Base-by-base conservation (phyloP, 371 early-diverging fungal species). In the Actinomortierella wolfii region DNA sequence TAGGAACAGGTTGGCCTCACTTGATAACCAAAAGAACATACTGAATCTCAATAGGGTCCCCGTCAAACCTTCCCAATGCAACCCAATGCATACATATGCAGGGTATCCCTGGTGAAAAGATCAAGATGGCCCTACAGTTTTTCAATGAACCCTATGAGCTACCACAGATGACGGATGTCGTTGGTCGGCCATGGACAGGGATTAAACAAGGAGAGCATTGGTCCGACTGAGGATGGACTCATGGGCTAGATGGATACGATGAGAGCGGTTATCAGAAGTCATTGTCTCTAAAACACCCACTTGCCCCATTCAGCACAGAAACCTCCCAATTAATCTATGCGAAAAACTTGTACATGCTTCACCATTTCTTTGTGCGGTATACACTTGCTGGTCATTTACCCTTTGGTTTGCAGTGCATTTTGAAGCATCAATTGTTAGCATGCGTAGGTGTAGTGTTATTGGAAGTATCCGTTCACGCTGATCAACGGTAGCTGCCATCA, bases 131-230 rank as follows among this genome's bases (percentile, higher is more conserved):
- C 56, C 66, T 0, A 66, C 66, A 8, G 65, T 71, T 25, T 71
- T 71, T 28, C 65, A 71, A 65, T 66, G 17, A 71, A 71, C 53
- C 66, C 73, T 2, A 56, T 62, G 2, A 61, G 73, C 51, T 56
- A 61, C 25, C 73, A 71, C 49, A 66, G 66, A 42, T 71, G 73
- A 26, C 65, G 73, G 73, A 47, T 71, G 51, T 56, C 73, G 11
- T 59, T 71, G 15, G 44, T 20, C 13, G 73, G 73, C 0, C 61
- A 65, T 51, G 52, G 56, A 0, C 50, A 2, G 49, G 34, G 11
- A 55, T 26, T 4, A 53, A 58, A 18, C 40, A 44, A 49, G 41
- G 73, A 71, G 29, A 44, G 63, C 11, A 50, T 71, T 29, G 51
- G 59, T 2, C 42, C 66, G 5, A 54, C 40, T 20, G 73, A 71